Base-by-base conservation (phyloP, 306 rosid species). In the Gillenia trifoliata region DNA sequence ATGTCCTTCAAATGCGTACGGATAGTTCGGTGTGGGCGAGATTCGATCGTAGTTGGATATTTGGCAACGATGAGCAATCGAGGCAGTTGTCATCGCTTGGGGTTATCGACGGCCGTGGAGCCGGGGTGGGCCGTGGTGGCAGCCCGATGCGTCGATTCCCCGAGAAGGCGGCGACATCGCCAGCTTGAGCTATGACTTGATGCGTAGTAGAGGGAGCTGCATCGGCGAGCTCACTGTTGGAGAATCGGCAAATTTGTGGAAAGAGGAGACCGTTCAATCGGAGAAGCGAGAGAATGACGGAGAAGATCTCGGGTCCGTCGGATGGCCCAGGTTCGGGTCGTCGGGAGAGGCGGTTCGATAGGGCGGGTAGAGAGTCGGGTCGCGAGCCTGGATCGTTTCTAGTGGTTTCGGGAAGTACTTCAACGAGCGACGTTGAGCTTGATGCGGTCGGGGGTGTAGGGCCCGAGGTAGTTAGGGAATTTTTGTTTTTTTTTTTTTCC, bases 21-120 rank as follows among this genome's bases (percentile, higher is more conserved):
- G 12, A 88, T 61, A 8, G 97, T 89, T 12, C 82, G 52, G 85
- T 23, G 57, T 89, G 96, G 54, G 75, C 16, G 33, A 93, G 88
- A 73, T 81, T 86, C 85, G 77, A 66, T 93, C 98, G 85, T 88
- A 93, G 81, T 82, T 73, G 0, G 98, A 88, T 10, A 93, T 68
- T 71, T 91, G 98, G 8, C 98, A 97, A 1, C 96, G 91, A 30
- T 93, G 97, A 6, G 97, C 96, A 13, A 93, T 85, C 98, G 93
- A 93, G 11, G 91, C 81, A 87, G 56, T 96, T 93, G 69, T 87
- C 90, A 0, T 47, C 86, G 20, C 70, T 73, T 4, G 89, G 86
- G 0, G 89, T 67, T 73, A 89, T 86, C 11, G 80, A 29, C 85
- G 66, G 8, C 97, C 97, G n/a, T 93, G 1, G 96, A 88, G 12